These are phyloP conservation scores for Posidonia australis DNA, from an alignment of 106 monocot genomes.

Conservation along the genomic window DNA sequence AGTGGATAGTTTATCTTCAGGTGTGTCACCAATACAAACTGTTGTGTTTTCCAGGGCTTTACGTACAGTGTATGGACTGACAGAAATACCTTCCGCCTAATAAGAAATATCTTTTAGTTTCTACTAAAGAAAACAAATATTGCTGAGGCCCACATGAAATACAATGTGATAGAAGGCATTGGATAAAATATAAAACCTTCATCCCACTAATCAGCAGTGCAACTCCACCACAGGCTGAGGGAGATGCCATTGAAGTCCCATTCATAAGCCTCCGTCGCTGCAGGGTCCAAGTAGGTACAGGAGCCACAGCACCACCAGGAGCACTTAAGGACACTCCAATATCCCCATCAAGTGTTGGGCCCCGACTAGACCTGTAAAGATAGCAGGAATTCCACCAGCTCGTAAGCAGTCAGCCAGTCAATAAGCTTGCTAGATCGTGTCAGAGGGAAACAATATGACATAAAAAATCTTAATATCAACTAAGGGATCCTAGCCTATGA, in stretches of 20 bases:
- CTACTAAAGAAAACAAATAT: background rate
- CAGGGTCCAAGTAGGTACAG: slow-evolving; percentile 97
- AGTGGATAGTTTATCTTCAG: slow-evolving; percentile 69
- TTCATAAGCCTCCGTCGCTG: slow-evolving; percentile 96
- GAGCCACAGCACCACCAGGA: slow-evolving; percentile 96
- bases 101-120: background rate
- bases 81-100: slow-evolving; percentile 67
- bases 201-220: slow-evolving; percentile 88
- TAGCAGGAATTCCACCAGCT: background rate
- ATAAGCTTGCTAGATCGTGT: too few species aligned
- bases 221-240: slow-evolving; percentile 93
- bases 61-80: slow-evolving; percentile 76
- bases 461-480: too few species aligned
- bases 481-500: too few species aligned
- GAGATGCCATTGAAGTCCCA: slow-evolving; percentile 98
- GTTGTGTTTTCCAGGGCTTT: slow-evolving; percentile 89
- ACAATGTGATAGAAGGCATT: background rate
- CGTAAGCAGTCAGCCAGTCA: background rate
- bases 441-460: too few species aligned
- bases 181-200: slow-evolving; percentile 53
- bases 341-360: slow-evolving; percentile 92
- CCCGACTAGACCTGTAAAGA: slow-evolving; percentile 84
- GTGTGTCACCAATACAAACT: slow-evolving; percentile 36
- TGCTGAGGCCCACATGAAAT: background rate
- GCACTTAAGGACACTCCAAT: slow-evolving; percentile 91